These are phyloP conservation scores for Talaromyces amestolkiae DNA, from an alignment of 2,329 filamentous ascomycete genomes.

Conservation along the genomic window DNA sequence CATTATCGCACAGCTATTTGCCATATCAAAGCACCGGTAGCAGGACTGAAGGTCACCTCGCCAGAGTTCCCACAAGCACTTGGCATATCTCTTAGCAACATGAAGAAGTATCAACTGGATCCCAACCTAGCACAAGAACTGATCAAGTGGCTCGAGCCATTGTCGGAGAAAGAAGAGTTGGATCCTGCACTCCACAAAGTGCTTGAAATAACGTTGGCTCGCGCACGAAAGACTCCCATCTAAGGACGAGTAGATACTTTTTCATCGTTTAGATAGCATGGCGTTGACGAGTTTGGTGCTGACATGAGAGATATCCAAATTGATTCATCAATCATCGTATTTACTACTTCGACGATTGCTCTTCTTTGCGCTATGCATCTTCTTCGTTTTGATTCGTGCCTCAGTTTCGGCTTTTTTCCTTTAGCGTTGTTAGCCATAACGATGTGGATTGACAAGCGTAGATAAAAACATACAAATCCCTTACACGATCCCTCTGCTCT, in stretches of 20 bases:
- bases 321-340: conserved; percentile 35
- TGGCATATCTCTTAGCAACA: conserved; percentile 59
- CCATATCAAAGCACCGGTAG: conserved; percentile 67
- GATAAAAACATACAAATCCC: conserved; percentile 22
- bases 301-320: conserved; percentile 19
- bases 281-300: not conserved
- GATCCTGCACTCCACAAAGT: conserved; percentile 56
- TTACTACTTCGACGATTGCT: conserved; percentile 48
- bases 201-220: conserved; percentile 42
- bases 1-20: conserved; percentile 66
- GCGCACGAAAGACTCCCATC: conserved; percentile 30
- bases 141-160: conserved; percentile 49
- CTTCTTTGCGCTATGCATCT: conserved; percentile 62
- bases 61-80: conserved; percentile 72
- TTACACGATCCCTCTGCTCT: conserved; percentile 55
- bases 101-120: conserved; percentile 54
- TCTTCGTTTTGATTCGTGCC: conserved; percentile 57
- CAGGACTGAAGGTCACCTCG: conserved; percentile 62
- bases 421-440: conserved; percentile 23
- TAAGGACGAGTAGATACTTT: not conserved
- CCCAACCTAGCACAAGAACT: conserved; percentile 47
- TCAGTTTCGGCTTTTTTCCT: conserved; percentile 60
- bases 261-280: not conserved
- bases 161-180: conserved; percentile 45
- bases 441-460: not conserved